Conservation (phyloP, 75 land plant genomes). For the Picea glauca region DNA sequence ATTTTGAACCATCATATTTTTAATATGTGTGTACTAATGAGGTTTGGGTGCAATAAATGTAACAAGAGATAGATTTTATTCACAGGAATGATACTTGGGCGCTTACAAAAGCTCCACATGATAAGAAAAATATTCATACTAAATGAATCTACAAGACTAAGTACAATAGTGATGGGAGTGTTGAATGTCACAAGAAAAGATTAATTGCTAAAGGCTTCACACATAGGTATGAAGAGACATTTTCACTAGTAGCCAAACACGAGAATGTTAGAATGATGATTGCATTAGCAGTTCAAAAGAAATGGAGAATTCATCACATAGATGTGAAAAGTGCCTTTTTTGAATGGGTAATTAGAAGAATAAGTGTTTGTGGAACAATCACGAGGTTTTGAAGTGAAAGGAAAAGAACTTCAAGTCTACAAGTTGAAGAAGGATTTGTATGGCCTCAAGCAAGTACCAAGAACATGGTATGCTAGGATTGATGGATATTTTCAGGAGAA, state of each 20-base stretch:
- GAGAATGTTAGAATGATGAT: neutral
- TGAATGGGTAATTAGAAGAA: neutral
- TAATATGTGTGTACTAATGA: neutral
- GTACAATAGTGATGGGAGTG: neutral
- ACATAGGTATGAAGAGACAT: neutral
- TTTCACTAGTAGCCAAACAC: neutral
- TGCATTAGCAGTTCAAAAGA: neutral
- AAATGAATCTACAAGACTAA: too few species aligned
- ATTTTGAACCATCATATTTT: too few species aligned
- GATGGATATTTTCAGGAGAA: neutral
- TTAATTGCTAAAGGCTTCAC: neutral
- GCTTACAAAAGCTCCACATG: slow-evolving; percentile 1
- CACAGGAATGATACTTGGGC: neutral
- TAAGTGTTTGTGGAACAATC: neutral
- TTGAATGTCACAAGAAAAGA: neutral
- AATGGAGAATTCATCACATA: neutral
- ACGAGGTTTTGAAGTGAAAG: neutral
- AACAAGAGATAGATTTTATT: slow-evolving; percentile 10
- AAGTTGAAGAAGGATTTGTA: neutral
- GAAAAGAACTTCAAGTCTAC: neutral
- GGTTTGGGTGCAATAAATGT: neutral
- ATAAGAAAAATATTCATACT: too few species aligned
- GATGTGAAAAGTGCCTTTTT: neutral
- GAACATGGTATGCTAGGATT: neutral
- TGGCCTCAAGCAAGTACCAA: neutral